A percentile compares a stretch with the other conserved stretches of the same genome.
Evolutionary conservation across 2,329 filamentous ascomycete species (phyloP).

Genomic region (Rhynchosporium agropyri): DNA sequence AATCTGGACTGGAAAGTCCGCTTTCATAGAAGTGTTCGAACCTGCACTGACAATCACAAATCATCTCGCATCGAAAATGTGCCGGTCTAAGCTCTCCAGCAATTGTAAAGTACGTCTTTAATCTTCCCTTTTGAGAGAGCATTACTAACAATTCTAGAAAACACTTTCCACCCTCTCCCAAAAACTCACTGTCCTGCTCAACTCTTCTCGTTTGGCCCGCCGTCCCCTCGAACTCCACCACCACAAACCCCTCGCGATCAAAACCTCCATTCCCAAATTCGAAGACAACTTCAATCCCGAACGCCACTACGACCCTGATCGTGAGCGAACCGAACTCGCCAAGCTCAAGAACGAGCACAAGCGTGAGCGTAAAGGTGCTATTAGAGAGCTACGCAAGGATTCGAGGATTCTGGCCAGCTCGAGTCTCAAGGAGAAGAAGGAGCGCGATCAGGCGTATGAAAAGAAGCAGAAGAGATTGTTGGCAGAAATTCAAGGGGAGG

Average conservation of each 20-base stretch:
- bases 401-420: constrained; percentile 91
- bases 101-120: constrained; percentile 34
- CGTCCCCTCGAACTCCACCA: constrained; percentile 85
- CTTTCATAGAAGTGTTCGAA: constrained; percentile 78
- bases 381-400: constrained; percentile 94
- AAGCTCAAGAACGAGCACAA: constrained; percentile 91
- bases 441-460: constrained; percentile 90
- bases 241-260: constrained; percentile 86
- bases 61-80: constrained; percentile 60
- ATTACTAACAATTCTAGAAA: constrained; percentile 35
- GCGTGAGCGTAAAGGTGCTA: constrained; percentile 90
- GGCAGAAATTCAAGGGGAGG: constrained; percentile 93
- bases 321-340: constrained; percentile 80
- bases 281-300: constrained; percentile 93
- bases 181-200: constrained; percentile 57
- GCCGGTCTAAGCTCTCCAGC: constrained; percentile 53
- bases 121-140: background rate
- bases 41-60: constrained; percentile 62
- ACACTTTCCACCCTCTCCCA: constrained; percentile 32
- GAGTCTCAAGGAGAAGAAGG: constrained; percentile 89
- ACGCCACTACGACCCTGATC: constrained; percentile 96
- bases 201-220: constrained; percentile 65
- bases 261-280: constrained; percentile 88
- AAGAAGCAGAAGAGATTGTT: constrained; percentile 92
- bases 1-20: constrained; percentile 71